Evolutionary conservation across 352 stramenopile species (phyloP).

Genomic region (Globisporangium recalcitrans): DNA sequence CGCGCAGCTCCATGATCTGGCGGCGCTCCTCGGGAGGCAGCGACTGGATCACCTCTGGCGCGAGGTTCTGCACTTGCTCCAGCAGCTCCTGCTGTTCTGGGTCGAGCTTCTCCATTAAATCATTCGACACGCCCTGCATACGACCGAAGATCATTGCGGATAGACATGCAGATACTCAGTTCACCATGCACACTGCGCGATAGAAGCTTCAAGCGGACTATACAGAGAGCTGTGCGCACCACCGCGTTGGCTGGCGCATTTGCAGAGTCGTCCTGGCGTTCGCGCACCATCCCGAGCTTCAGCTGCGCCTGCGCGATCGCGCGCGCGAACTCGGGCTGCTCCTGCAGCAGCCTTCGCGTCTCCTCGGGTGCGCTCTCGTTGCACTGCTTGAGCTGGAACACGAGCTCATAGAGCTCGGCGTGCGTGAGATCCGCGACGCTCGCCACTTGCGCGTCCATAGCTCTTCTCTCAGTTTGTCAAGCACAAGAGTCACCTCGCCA

Average conservation of each 20-base stretch:
- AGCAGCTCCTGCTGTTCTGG: conserved; percentile 73
- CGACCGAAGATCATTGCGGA: too few relatives aligned
- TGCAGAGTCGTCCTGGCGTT: conserved; percentile 26
- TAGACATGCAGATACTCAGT: too few relatives aligned
- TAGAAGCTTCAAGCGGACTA: too few relatives aligned
- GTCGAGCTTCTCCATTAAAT: conserved; percentile 65
- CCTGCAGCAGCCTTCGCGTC: conserved; percentile 59
- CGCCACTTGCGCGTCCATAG: conserved; percentile 27
- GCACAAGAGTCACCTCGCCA: not conserved
- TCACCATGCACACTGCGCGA: too few relatives aligned
- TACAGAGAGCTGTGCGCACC: too few relatives aligned
- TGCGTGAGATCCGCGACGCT: conserved; percentile 44
- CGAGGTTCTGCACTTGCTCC: conserved; percentile 76
- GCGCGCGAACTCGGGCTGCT: conserved; percentile 68
- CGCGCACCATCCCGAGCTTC: conserved; percentile 66
- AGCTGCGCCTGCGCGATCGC: conserved; percentile 69
- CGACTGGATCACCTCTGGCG: conserved; percentile 75
- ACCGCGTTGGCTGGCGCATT: conserved; percentile 43
- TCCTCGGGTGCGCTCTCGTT: conserved; percentile 74
- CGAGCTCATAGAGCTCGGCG: conserved; percentile 65
- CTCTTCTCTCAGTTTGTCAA: conserved; percentile 4
- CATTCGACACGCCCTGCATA: conserved; percentile 49
- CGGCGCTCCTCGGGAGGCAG: conserved; percentile 61
- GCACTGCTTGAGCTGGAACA: conserved; percentile 77
- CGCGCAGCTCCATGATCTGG: conserved; percentile 82